Conservation (phyloP, 1,139 yeast species). For the Taphrina confusa region DNA sequence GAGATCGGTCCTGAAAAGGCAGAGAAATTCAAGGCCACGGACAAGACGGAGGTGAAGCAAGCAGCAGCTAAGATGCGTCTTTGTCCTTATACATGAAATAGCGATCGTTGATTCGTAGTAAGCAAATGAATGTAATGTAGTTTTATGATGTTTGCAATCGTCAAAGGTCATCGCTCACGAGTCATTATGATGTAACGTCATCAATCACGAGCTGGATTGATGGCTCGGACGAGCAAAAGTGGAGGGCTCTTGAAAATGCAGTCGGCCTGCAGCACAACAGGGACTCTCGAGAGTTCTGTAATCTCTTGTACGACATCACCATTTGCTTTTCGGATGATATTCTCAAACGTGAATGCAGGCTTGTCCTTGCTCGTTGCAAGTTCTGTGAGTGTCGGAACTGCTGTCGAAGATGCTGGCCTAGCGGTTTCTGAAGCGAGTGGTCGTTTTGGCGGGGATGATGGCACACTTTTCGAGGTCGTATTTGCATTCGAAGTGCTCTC, state of each 20-base stretch:
- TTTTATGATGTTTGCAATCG: too few species aligned
- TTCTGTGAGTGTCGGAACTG: constrained; percentile 38
- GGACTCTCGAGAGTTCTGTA: constrained; percentile 72
- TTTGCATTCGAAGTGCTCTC: constrained; percentile 37
- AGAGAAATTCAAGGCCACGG: neutral
- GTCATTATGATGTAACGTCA: too few species aligned
- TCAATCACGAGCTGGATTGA: constrained; percentile 62
- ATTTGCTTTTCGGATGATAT: constrained; percentile 36
- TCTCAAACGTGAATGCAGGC: constrained; percentile 39
- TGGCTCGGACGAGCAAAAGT: constrained; percentile 87
- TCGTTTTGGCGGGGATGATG: constrained; percentile 44
- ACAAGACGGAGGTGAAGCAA: neutral
- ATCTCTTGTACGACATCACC: constrained; percentile 67
- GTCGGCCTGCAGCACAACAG: constrained; percentile 84
- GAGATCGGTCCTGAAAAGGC: constrained; percentile 11
- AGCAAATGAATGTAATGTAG: constrained; percentile 9
- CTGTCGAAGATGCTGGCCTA: constrained; percentile 38
- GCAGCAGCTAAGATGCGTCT: constrained; percentile 8
- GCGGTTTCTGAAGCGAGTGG: constrained; percentile 41
- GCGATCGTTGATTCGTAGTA: constrained; percentile 8
- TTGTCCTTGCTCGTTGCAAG: constrained; percentile 28
- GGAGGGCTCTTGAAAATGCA: constrained; percentile 89
- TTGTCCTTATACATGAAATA: constrained; percentile 10
- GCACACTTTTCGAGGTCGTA: constrained; percentile 43
- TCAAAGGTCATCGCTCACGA: too few species aligned